phyloP scores from a whole-genome alignment of 2,329 filamentous ascomycete genomes.

The Fusarium siculi region DNA sequence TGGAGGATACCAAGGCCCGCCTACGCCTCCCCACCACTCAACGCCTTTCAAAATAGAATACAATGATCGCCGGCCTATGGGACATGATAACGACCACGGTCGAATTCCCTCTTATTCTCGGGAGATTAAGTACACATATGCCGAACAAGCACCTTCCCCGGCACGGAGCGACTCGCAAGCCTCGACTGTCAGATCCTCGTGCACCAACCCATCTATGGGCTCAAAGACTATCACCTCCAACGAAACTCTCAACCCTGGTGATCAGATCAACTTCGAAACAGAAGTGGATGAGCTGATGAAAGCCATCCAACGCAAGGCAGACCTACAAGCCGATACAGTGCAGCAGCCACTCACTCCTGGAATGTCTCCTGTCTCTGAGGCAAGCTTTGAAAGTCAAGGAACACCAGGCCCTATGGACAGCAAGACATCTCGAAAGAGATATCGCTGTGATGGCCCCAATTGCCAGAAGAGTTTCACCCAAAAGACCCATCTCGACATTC shows the following conservation, averaged over 20 bases:
- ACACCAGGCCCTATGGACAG: conserved; percentile 40
- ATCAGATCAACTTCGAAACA: conserved; percentile 76
- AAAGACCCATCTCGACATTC: conserved; percentile 93
- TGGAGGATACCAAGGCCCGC: conserved; percentile 53
- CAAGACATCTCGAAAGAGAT: conserved; percentile 64
- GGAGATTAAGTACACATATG: conserved; percentile 45
- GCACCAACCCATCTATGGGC: conserved; percentile 45
- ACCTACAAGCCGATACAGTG: conserved; percentile 46
- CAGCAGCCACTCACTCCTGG: conserved; percentile 44
- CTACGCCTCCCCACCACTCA: conserved; percentile 47
- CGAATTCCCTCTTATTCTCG: conserved; percentile 42
- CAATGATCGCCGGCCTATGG: conserved; percentile 46
- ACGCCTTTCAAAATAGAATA: conserved; percentile 50
- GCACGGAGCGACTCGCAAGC: conserved; percentile 48
- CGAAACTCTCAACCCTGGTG: conserved; percentile 57
- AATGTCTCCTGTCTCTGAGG: conserved; percentile 40
- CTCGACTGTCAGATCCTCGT: conserved; percentile 40
- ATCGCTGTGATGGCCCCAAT: conserved; percentile 76
- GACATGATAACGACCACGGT: conserved; percentile 37
- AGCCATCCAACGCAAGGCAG: conserved; percentile 78
- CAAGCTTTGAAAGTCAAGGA: conserved; percentile 33
- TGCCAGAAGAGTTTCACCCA: conserved; percentile 89
- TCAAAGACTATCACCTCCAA: conserved; percentile 58
- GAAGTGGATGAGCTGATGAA: conserved; percentile 90
- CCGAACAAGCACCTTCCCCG: conserved; percentile 49